Base-by-base conservation (phyloP, 177 flowering plant species). In the Vitis hybrid region DNA sequence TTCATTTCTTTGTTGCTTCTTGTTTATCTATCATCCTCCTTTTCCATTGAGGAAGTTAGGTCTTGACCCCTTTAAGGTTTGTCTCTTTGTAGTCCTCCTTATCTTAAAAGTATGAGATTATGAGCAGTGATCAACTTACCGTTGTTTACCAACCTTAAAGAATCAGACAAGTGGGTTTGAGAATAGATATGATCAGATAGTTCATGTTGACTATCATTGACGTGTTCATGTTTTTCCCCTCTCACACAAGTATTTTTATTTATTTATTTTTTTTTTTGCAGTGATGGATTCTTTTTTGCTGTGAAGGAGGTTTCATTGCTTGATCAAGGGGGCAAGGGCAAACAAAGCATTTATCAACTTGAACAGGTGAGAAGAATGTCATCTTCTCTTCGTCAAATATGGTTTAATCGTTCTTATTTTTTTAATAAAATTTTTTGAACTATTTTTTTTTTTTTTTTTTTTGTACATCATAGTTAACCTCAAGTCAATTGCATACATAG, bases 261-360 rank as follows among this genome's bases (percentile, higher is more conserved):
- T 45, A 8, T 51, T 7, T 22, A 1, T 20, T 20, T 66, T 29
- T 69, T 69, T 67, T 70, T 79, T 19, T 67, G 69, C 66, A 76
- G 79, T 26, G 67, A 69, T 80, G 94, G 97, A 63, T 77, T 84
- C 81, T 89, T 89, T 81, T 85, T 91, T 80, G 93, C 94, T 71
- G 85, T 89, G 33, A 91, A 91, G 69, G 97, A 91, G 76, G 90
- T 89, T 68, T 91, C 97, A 26, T 81, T 91, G 76, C 86, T 85
- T 66, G 91, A 88, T 66, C 83, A 86, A 81, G 92, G 91, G 53
- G 80, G 66, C 62, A 81, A 80, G 71, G 92, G 82, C 11, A 82
- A 74, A 74, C 89, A 87, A 74, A 79, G 90, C 65, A 75, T 90
- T 69, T 26, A 15, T 20, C 92, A 88, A 81, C 92, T 91, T 74